A percentile compares a stretch with the other conserved stretches of the same genome.
Conservation (phyloP, 768 basidiomycete genomes). For the Thelephora aurantiotincta region DNA sequence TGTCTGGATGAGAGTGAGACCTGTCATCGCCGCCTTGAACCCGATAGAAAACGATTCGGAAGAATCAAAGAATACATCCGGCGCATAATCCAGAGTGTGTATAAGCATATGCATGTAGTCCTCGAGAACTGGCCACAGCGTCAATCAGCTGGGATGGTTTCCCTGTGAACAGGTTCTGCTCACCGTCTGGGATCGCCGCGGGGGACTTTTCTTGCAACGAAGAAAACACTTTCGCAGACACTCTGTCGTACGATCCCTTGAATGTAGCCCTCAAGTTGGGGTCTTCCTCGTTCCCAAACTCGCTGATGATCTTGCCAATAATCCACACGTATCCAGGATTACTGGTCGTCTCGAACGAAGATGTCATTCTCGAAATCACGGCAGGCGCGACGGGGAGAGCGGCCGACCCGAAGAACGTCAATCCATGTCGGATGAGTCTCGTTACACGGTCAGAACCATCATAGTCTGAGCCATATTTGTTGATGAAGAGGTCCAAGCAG, state of each 20-base stretch:
- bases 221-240: slow-evolving; percentile 55
- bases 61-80: slow-evolving; percentile 70
- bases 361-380: slow-evolving; percentile 61
- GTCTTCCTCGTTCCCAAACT: slow-evolving; percentile 59
- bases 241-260: slow-evolving; percentile 54
- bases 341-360: slow-evolving; percentile 67
- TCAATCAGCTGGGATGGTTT: background rate
- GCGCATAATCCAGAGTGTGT: slow-evolving; percentile 49
- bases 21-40: slow-evolving; percentile 62
- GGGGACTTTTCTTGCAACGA: slow-evolving; percentile 57
- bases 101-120: slow-evolving; percentile 80
- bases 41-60: slow-evolving; percentile 55
- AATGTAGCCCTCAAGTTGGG: slow-evolving; percentile 41
- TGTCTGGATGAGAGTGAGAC: slow-evolving; percentile 69
- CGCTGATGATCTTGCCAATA: slow-evolving; percentile 68
- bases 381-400: slow-evolving; percentile 55
- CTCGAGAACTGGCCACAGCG: slow-evolving; percentile 56
- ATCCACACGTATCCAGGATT: slow-evolving; percentile 91
- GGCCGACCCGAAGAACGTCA: slow-evolving; percentile 64
- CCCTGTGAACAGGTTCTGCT: slow-evolving; percentile 14
- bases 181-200: slow-evolving; percentile 79
- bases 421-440: slow-evolving; percentile 70
- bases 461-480: slow-evolving; percentile 63
- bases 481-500: slow-evolving; percentile 69
- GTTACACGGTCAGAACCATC: slow-evolving; percentile 74